phyloP scores from a whole-genome alignment of 2,329 filamentous ascomycete genomes.

The Cordyceps javanica region DNA sequence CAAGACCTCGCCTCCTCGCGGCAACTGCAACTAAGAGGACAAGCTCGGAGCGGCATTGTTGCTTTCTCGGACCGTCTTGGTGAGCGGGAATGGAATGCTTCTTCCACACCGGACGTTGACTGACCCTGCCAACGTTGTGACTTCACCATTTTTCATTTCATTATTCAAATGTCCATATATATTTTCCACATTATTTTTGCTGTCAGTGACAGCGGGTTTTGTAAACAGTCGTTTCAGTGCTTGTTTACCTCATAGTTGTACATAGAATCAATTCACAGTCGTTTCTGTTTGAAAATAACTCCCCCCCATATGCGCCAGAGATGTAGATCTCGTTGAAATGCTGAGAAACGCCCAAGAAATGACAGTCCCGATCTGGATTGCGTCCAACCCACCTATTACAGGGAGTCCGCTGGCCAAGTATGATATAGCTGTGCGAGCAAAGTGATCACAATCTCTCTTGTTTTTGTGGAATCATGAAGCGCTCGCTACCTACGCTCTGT shows the following conservation, averaged over 20 bases:
- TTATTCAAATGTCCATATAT: too few relatives aligned
- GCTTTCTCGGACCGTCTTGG: too few relatives aligned
- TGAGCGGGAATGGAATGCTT: too few relatives aligned
- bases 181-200: too few relatives aligned
- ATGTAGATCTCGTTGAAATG: not conserved
- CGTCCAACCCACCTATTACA: too few relatives aligned
- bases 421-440: not conserved
- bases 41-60: not conserved
- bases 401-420: too few relatives aligned
- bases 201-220: not conserved
- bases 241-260: not conserved
- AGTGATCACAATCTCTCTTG: not conserved
- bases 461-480: conserved; percentile 7
- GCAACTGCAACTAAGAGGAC: conserved; percentile 6
- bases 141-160: not conserved
- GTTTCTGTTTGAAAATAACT: not conserved
- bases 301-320: not conserved
- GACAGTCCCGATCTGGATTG: too few relatives aligned
- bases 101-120: too few relatives aligned
- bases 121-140: not conserved
- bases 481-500: conserved; percentile 16
- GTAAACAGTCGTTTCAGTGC: not conserved
- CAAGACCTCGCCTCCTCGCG: conserved; percentile 7
- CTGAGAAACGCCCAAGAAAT: not conserved
- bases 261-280: not conserved